Conservation (phyloP, 2,329 filamentous ascomycete genomes). For the Dothiorella sarmentorum region DNA sequence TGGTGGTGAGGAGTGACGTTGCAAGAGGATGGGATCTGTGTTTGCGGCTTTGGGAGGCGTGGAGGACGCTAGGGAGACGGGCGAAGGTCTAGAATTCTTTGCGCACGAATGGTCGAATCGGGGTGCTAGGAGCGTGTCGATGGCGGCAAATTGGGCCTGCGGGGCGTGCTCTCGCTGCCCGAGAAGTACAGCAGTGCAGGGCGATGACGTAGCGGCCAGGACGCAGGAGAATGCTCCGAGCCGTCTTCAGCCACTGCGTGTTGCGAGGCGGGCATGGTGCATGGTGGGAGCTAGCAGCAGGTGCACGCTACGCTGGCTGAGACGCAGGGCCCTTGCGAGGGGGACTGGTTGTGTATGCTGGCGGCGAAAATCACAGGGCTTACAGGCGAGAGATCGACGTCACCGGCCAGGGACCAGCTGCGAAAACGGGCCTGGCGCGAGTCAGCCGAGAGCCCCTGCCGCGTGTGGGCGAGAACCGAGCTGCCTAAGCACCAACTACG, state of each 20-base stretch:
- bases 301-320: neutral
- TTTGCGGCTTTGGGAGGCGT: conserved; percentile 8
- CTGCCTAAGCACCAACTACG: too few species aligned
- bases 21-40: conserved; percentile 12
- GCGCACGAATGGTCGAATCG: conserved; percentile 8
- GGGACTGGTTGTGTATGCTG: neutral
- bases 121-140: conserved; percentile 1
- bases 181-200: neutral
- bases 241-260: neutral
- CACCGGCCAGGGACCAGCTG: conserved; percentile 6
- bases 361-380: neutral
- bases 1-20: neutral
- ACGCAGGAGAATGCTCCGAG: conserved; percentile 1
- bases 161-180: conserved; percentile 4
- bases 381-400: conserved; percentile 1
- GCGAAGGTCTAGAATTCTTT: conserved; percentile 14
- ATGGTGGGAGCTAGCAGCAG: neutral
- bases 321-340: conserved; percentile 9
- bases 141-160: conserved; percentile 4
- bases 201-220: conserved; percentile 4
- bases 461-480: conserved; percentile 3
- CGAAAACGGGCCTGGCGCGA: conserved; percentile 2
- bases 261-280: neutral
- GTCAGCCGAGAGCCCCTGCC: neutral
- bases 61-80: conserved; percentile 12